These are phyloP conservation scores for Abrus precatorius DNA, from an alignment of 306 rosid genomes.

Conservation along the genomic window DNA sequence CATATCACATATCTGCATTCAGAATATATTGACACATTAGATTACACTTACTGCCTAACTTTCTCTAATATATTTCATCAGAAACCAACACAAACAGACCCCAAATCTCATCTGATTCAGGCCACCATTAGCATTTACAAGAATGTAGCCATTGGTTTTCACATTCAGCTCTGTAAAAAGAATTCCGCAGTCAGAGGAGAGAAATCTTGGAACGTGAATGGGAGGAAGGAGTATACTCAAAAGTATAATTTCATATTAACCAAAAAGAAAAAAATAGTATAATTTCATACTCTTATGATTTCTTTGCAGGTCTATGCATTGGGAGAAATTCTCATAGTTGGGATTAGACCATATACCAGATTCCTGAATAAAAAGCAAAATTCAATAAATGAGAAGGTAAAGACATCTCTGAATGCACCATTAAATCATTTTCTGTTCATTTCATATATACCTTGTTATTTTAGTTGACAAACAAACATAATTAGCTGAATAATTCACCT, in stretches of 20 bases:
- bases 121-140: slow-evolving; percentile 75
- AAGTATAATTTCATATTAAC: slow-evolving; percentile 40
- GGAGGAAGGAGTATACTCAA: slow-evolving; percentile 32
- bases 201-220: not conserved
- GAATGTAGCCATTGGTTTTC: slow-evolving; percentile 21
- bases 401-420: slow-evolving; percentile 21
- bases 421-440: not conserved
- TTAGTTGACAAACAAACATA: slow-evolving; percentile 22
- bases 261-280: not conserved
- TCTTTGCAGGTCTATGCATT: slow-evolving; percentile 64
- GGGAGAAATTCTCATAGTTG: slow-evolving; percentile 66
- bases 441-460: slow-evolving; percentile 12
- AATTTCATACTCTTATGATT: slow-evolving; percentile 64
- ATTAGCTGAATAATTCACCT: slow-evolving; percentile 9
- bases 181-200: not conserved
- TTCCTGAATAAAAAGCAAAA: slow-evolving; percentile 12
- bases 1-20: slow-evolving; percentile 92
- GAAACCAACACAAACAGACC: slow-evolving; percentile 70
- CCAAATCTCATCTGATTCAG: slow-evolving; percentile 98
- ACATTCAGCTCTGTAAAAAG: not conserved
- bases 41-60: slow-evolving; percentile 40
- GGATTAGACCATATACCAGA: slow-evolving; percentile 54
- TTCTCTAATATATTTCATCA: slow-evolving; percentile 23
- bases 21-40: slow-evolving; percentile 54
- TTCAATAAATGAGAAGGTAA: not conserved